These are phyloP conservation scores for Aphanomyces invadans DNA, from an alignment of 352 stramenopile genomes.

Conservation along the genomic window DNA sequence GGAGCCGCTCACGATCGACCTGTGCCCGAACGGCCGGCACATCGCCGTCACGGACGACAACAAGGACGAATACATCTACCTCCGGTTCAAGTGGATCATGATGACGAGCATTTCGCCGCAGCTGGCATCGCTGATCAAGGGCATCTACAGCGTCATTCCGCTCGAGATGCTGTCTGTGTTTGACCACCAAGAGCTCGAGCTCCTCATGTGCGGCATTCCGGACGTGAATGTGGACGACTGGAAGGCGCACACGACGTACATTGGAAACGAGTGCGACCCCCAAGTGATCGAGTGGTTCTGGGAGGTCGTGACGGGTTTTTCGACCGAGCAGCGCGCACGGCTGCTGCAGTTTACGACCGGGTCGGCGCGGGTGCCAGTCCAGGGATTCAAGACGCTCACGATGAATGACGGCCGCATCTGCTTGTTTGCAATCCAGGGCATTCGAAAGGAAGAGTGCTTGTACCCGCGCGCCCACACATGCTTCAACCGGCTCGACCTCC, in stretches of 20 bases:
- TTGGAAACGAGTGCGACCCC: constrained; percentile 58
- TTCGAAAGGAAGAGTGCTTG: constrained; percentile 68
- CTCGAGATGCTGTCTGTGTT: constrained; percentile 93
- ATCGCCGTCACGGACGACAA: constrained; percentile 95
- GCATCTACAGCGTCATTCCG: constrained; percentile 96
- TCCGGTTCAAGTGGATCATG: constrained; percentile 84
- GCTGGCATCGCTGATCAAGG: constrained; percentile 91
- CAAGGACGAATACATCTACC: constrained; percentile 95
- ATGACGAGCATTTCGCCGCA: constrained; percentile 73
- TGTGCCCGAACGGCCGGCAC: constrained; percentile 91
- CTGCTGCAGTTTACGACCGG: constrained; percentile 98
- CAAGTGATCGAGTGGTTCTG: constrained; percentile 96
- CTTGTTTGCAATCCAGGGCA: constrained; percentile 78
- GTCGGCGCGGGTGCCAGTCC: constrained; percentile 89
- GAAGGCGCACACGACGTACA: constrained; percentile 96
- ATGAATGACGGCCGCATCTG: constrained; percentile 85
- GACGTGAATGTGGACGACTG: constrained; percentile 96
- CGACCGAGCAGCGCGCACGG: constrained; percentile 91
- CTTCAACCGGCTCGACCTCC: constrained; percentile 81
- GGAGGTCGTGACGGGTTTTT: constrained; percentile 92
- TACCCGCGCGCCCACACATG: constrained; percentile 81
- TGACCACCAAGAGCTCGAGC: constrained; percentile 94
- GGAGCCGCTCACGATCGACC: constrained; percentile 86
- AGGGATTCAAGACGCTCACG: constrained; percentile 81
- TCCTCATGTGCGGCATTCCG: constrained; percentile 96